These are phyloP conservation scores for Aeschynomene evenia DNA, from an alignment of 306 rosid species.

Conservation along the genomic window DNA sequence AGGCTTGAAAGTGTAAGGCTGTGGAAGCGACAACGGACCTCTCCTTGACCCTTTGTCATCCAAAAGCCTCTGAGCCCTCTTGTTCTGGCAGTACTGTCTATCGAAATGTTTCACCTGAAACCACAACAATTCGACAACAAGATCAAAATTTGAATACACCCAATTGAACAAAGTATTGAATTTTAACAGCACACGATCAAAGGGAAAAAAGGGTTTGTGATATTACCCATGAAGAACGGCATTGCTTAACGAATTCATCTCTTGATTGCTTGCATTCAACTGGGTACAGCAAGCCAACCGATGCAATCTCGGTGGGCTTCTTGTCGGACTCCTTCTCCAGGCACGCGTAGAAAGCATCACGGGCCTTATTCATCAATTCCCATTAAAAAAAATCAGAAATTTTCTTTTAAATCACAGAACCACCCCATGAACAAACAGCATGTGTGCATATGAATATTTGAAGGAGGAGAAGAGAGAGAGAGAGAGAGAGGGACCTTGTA, in stretches of 20 bases:
- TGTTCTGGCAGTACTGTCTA: slow-evolving; percentile 74
- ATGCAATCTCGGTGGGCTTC: slow-evolving; percentile 83
- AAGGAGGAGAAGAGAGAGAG: background rate
- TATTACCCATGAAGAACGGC: slow-evolving; percentile 89
- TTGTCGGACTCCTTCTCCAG: slow-evolving; percentile 66
- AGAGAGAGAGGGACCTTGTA: slow-evolving; percentile 54
- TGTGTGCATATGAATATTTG: background rate
- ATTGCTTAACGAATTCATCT: slow-evolving; percentile 60
- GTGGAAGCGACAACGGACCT: slow-evolving; percentile 78
- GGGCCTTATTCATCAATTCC: slow-evolving; percentile 53
- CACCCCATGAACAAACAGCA: background rate
- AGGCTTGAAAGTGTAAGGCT: slow-evolving; percentile 44
- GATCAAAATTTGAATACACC: slow-evolving; percentile 5
- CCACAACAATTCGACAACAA: background rate
- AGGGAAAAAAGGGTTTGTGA: background rate
- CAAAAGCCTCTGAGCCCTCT: slow-evolving; percentile 76
- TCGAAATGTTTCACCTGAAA: slow-evolving; percentile 90
- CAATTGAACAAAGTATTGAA: slow-evolving; percentile 8
- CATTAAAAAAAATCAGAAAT: background rate
- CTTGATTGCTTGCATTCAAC: slow-evolving; percentile 61
- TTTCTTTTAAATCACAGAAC: background rate
- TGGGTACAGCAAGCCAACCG: slow-evolving; percentile 88
- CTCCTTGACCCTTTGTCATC: slow-evolving; percentile 79
- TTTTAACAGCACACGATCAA: background rate
- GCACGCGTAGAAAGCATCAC: slow-evolving; percentile 86